Evolutionary conservation across 805 yeast genomes (phyloP), one percentile per base, ranked within the genome.

Genomic region (Cyberlindnera samutprakarnensis): DNA sequence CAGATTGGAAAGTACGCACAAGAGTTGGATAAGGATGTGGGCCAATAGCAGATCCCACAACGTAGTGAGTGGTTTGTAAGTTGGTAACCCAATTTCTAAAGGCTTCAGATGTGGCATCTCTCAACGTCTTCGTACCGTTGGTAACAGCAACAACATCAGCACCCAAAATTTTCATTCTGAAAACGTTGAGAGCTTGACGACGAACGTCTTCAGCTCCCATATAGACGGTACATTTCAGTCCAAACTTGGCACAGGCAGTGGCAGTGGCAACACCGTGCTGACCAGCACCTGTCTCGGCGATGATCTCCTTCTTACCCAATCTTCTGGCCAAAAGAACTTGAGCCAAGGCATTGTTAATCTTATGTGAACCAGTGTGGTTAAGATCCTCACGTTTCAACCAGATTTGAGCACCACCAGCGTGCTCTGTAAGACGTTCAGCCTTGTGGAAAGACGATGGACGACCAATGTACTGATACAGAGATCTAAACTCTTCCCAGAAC

Each of bases 121-220:
- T 79, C 57, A 92, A 70, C 21, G 99, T 92, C 57, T 81, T 72
- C 16, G 98, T 90, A 61, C 99, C 99, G 53, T 85, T 85, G 26
- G 83, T 79, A 33, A 92, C 96, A 21, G 96, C 80, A 41, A 90
- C 75, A 37, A 92, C 98, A 34, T 83, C 79, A 25, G 99, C 99
- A 47, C 99, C 99, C 41, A 92, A 68, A 30, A 92, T 80, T 59
- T 86, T 73, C 95, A 92, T 92, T 68, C 99, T 77, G 71, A 92
- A 92, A 24, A 92, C 99, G 53, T 92, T 92, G 44, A 92, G 69
- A 11, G 99, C 96, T 70, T 92, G 99, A 62, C 99, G 84, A 59
- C 96, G 81, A 27, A 85, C 95, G 64, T 92, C 99, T 63, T 92
- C 98, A 27, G 97, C 97, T 42, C 99, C 99, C 99, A 92, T 92